Evolutionary conservation across 129 eudicot species (phyloP).

Genomic region (Rutidosis leptorrhynchoides): DNA sequence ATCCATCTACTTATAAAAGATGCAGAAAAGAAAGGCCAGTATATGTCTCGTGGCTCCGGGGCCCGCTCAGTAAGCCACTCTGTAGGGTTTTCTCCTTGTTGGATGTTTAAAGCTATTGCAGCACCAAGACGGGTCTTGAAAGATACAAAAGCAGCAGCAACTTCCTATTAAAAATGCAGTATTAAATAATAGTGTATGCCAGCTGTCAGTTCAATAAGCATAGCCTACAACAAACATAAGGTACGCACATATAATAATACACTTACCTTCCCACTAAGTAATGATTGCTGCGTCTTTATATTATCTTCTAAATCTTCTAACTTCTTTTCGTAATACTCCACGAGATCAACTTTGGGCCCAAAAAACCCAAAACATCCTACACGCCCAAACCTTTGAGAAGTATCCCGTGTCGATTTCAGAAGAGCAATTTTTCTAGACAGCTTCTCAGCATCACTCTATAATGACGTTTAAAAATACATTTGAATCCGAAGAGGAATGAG

Average conservation of each 20-base stretch:
- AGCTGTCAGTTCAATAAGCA: constrained; percentile 6
- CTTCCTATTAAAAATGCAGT: constrained; percentile 47
- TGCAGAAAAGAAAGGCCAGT: constrained; percentile 85
- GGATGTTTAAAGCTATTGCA: constrained; percentile 50
- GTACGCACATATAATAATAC: constrained; percentile 14
- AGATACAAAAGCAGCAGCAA: constrained; percentile 86
- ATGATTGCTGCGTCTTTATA: constrained; percentile 50
- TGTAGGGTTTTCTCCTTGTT: constrained; percentile 78
- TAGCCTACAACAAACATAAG: constrained; percentile 13
- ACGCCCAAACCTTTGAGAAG: constrained; percentile 45
- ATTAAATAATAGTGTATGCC: constrained; percentile 12
- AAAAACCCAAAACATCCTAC: constrained; percentile 58
- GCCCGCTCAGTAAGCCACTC: constrained; percentile 86
- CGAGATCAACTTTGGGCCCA: constrained; percentile 53
- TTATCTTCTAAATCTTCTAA: constrained; percentile 56
- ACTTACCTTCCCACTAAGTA: constrained; percentile 52
- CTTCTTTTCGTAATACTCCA: constrained; percentile 63
- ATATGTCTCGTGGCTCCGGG: constrained; percentile 78
- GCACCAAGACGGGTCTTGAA: constrained; percentile 85
- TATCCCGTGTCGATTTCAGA: constrained; percentile 39
- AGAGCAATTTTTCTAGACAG: constrained; percentile 41
- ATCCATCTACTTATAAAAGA: constrained; percentile 69
- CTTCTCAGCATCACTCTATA: constrained; percentile 52
- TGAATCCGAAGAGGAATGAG: constrained; percentile 17
- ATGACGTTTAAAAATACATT: constrained; percentile 22